Base-by-base conservation (phyloP, 192 early-diverging fungal species). In the Gryganskiella cystojenkinii region DNA sequence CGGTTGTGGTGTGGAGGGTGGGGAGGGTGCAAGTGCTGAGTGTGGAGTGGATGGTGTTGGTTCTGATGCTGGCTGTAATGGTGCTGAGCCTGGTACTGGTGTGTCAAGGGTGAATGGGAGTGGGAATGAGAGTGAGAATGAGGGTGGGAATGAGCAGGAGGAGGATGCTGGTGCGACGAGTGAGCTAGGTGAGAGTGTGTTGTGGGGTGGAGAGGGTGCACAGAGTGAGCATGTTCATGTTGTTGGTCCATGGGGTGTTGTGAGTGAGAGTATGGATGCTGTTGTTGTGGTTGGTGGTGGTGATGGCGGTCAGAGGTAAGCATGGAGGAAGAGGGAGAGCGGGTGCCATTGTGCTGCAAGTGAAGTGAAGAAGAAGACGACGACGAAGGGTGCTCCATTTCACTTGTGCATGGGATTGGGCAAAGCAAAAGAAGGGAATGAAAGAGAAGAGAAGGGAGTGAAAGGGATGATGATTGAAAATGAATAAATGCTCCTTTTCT, bases 201-300 rank as follows among this genome's bases (percentile, higher is more conserved):
- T 15, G 25, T 19, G 9, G 64, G 20, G 61, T 31, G 49, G 25
- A 25, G 58, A 65, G 37, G 37, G 13, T 40, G 37, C 37, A 40
- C 37, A 5, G 37, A 13, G 37, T 40, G 37, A 28, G 22, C 28
- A 31, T 45, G 63, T 6, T 54, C 56, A 34, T 27, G 43, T n/a
- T 65, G 71, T 51, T 70, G 68, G 27, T 67, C 59, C 31, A 79
- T 70, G 50, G 31, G 65, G 4, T 40, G 59, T 44, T 61, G 60
- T 54, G 58, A 57, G 30, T 58, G 60, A 31, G 58, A 57, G 30
- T 58, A 54, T 33, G 24, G 40, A 10, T 64, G 57, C 27, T 71
- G 70, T 56, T 60, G 56, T 27, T 43, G 49, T 7, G 30, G 56
- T 20, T 58, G 56, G 0, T 58, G 56, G 6, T 56, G 55, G 14